A percentile compares a stretch with the other conserved stretches of the same genome.
Conservation (phyloP, 2,329 filamentous ascomycete species). For the Fusarium musae region DNA sequence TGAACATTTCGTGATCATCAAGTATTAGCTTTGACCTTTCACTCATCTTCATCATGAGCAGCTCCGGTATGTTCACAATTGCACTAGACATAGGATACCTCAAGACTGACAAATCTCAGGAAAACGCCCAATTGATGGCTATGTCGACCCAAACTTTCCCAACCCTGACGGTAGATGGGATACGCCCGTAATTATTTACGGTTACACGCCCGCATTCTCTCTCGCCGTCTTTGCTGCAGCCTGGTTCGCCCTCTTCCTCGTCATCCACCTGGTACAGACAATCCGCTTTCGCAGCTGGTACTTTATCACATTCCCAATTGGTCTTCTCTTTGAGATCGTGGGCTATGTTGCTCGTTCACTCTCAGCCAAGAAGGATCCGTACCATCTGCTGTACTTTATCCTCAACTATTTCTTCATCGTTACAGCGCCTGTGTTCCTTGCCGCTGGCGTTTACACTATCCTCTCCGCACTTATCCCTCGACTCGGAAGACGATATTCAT, state of each 20-base stretch:
- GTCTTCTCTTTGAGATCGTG: slow-evolving; percentile 59
- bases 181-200: slow-evolving; percentile 61
- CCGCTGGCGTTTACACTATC: slow-evolving; percentile 66
- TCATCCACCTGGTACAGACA: slow-evolving; percentile 52
- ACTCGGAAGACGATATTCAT: slow-evolving; percentile 55
- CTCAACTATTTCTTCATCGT: slow-evolving; percentile 71
- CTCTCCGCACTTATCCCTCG: slow-evolving; percentile 61
- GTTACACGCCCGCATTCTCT: slow-evolving; percentile 60
- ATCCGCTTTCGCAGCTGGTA: slow-evolving; percentile 56
- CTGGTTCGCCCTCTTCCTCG: slow-evolving; percentile 56
- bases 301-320: slow-evolving; percentile 58
- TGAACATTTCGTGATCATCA: slow-evolving; percentile 4
- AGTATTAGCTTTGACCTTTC: slow-evolving; percentile 23
- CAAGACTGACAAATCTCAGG: not conserved
- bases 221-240: slow-evolving; percentile 56
- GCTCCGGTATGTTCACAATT: slow-evolving; percentile 9
- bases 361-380: slow-evolving; percentile 62
- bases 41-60: slow-evolving; percentile 29
- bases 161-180: slow-evolving; percentile 59
- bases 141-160: slow-evolving; percentile 63
- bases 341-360: slow-evolving; percentile 61
- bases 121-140: slow-evolving; percentile 47
- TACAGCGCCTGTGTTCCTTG: slow-evolving; percentile 67
- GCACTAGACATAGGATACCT: not conserved
- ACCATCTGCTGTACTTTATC: slow-evolving; percentile 66